phyloP scores from a whole-genome alignment of 169 alveolate species.

The Plasmodium vivax region DNA sequence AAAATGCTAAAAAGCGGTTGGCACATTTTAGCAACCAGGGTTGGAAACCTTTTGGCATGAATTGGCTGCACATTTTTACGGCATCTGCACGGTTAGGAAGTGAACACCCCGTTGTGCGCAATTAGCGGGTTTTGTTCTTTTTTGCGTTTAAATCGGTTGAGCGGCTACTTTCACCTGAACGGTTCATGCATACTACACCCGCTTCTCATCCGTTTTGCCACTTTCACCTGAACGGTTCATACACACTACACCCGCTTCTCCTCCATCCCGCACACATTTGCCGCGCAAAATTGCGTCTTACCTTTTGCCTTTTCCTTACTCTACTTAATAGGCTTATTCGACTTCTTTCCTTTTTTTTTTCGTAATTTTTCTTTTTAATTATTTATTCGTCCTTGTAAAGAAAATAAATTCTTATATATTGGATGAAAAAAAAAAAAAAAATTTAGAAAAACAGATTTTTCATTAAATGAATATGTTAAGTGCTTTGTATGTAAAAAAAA shows the following conservation, averaged over 20 bases:
- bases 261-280: not conserved
- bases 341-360: not conserved
- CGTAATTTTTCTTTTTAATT: conserved; percentile 32
- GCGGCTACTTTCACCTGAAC: not conserved
- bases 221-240: not conserved
- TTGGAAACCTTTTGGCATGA: not conserved
- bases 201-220: not conserved
- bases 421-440: conserved; percentile 12
- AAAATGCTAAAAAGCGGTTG: not conserved
- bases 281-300: not conserved
- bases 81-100: not conserved
- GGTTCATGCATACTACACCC: not conserved
- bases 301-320: not conserved
- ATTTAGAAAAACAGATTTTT: conserved; percentile 30
- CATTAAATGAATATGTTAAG: conserved; percentile 46
- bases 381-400: conserved; percentile 58
- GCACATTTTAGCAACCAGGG: not conserved
- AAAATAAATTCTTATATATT: conserved; percentile 12
- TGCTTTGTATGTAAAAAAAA: conserved; percentile 22
- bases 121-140: not conserved
- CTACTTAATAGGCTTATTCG: not conserved
- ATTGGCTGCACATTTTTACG: not conserved
- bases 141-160: not conserved
- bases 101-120: not conserved
- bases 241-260: not conserved